These are phyloP conservation scores for Globisporangium cystogenes DNA, from an alignment of 352 stramenopile species.

Conservation along the genomic window DNA sequence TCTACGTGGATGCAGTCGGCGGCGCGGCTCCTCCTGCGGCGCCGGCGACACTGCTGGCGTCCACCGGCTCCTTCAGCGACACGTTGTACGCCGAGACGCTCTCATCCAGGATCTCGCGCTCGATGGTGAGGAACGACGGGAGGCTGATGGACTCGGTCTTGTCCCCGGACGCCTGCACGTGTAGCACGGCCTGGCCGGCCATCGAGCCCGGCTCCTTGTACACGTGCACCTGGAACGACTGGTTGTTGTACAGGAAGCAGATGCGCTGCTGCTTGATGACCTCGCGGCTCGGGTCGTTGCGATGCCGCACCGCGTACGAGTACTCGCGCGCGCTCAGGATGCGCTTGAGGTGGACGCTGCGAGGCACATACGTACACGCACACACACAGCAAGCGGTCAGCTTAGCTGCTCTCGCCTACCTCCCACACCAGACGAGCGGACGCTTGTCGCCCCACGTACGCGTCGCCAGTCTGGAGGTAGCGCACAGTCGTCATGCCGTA, in stretches of 20 bases:
- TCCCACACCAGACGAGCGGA: neutral
- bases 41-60: neutral
- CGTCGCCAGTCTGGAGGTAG: conserved; percentile 70
- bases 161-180: conserved; percentile 71
- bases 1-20: neutral
- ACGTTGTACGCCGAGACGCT: conserved; percentile 81
- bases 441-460: conserved; percentile 26
- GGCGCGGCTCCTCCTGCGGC: conserved; percentile 14
- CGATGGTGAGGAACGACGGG: conserved; percentile 66
- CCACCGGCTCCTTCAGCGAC: conserved; percentile 33
- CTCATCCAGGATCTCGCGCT: conserved; percentile 63
- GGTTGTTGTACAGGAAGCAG: conserved; percentile 83
- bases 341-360: conserved; percentile 77
- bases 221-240: conserved; percentile 84
- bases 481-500: conserved; percentile 86
- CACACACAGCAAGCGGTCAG: neutral
- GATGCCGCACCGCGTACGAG: conserved; percentile 78
- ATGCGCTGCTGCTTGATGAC: conserved; percentile 88
- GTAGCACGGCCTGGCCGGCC: conserved; percentile 57
- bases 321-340: conserved; percentile 80
- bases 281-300: conserved; percentile 50
- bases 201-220: conserved; percentile 76
- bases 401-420: too few relatives aligned
- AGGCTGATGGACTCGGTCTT: conserved; percentile 51
- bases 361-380: too few relatives aligned